Conservation (phyloP, 768 basidiomycete genomes). For the Mycena vitilis region DNA sequence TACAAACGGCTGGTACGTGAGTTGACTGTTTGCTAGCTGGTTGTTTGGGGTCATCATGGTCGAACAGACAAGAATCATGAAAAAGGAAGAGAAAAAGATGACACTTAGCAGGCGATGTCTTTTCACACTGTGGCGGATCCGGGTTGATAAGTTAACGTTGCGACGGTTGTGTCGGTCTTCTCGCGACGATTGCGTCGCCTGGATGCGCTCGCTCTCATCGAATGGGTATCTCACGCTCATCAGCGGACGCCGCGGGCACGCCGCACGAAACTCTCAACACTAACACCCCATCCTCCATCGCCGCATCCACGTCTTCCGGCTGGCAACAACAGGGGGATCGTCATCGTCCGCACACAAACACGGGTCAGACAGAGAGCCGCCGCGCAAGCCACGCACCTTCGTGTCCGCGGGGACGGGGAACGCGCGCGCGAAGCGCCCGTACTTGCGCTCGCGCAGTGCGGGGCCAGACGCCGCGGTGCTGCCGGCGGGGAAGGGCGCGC, state of each 20-base stretch:
- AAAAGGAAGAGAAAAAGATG: constrained; percentile 5
- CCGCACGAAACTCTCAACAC: constrained; percentile 66
- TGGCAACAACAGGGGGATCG: constrained; percentile 40
- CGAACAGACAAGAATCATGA: constrained; percentile 20
- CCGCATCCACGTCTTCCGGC: constrained; percentile 65
- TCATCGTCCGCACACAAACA: constrained; percentile 32
- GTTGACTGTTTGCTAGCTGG: neutral
- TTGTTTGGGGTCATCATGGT: neutral
- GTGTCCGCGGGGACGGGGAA: constrained; percentile 67
- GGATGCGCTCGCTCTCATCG: constrained; percentile 47
- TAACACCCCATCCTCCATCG: constrained; percentile 72
- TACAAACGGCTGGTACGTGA: constrained; percentile 1
- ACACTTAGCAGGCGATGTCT: constrained; percentile 11
- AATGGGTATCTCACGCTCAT: constrained; percentile 63
- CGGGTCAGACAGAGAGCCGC: constrained; percentile 35
- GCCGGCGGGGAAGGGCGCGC: constrained; percentile 51
- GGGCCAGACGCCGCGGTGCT: neutral
- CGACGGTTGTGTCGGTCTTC: neutral
- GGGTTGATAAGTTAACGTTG: constrained; percentile 17
- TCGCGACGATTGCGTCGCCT: constrained; percentile 6
- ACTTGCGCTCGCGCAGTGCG: constrained; percentile 58
- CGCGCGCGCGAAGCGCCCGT: constrained; percentile 60
- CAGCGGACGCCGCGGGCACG: constrained; percentile 54
- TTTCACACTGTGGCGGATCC: constrained; percentile 9
- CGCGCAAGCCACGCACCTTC: constrained; percentile 55